Conservation (phyloP, 2,329 filamentous ascomycete genomes). For the Cladophialophora psammophila region DNA sequence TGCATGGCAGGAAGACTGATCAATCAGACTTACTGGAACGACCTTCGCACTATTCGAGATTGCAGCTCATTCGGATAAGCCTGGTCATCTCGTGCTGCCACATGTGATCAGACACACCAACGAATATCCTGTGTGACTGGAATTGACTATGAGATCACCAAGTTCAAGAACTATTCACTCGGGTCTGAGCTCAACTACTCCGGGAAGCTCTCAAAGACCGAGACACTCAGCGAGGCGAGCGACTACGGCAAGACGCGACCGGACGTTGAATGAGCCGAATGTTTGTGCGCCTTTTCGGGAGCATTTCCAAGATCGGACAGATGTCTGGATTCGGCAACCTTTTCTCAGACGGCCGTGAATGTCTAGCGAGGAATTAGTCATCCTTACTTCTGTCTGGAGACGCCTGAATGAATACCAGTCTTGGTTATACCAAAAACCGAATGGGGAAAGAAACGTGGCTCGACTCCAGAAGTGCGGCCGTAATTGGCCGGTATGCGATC, state of each 20-base stretch:
- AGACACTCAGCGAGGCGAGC: neutral
- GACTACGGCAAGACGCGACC: neutral
- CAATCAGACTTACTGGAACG: neutral
- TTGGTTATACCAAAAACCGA: constrained; percentile 11
- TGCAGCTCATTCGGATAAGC: neutral
- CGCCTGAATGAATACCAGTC: neutral
- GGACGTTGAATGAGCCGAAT: neutral
- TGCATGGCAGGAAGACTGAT: constrained; percentile 42
- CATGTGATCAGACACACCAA: neutral
- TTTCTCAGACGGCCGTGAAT: neutral
- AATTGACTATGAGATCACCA: neutral
- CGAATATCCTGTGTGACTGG: neutral
- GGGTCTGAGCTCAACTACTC: neutral
- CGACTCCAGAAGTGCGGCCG: neutral
- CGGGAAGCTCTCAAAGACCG: neutral
- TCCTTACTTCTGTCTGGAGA: neutral
- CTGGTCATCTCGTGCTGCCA: neutral
- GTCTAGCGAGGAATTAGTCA: neutral
- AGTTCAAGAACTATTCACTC: neutral
- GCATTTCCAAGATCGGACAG: neutral
- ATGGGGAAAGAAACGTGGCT: constrained; percentile 26
- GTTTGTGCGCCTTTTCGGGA: neutral
- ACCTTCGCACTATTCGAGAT: neutral
- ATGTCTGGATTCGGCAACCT: neutral
- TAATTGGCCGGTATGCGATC: neutral